Conservation (phyloP, 495 filamentous ascomycete species). For the Articulospora tetracladia region DNA sequence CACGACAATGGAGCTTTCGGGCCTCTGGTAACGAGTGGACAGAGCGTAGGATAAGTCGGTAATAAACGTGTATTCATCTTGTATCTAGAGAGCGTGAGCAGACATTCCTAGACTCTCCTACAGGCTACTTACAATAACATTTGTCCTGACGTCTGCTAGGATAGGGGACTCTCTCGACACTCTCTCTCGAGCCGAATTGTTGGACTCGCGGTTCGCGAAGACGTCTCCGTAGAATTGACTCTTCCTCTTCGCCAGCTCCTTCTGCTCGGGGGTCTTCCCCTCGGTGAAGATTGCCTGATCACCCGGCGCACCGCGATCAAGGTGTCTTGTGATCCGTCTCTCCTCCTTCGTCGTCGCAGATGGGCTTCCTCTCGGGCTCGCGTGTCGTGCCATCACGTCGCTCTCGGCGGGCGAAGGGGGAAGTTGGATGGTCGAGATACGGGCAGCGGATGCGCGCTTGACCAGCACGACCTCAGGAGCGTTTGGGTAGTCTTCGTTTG, state of each 20-base stretch:
- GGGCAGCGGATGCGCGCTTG: neutral
- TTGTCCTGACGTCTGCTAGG: constrained; percentile 79
- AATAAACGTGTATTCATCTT: constrained; percentile 65
- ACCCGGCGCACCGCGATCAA: constrained; percentile 26
- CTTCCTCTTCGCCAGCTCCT: constrained; percentile 31
- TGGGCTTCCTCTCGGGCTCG: constrained; percentile 1
- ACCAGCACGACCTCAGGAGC: neutral
- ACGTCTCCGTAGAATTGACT: constrained; percentile 57
- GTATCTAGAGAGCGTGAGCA: constrained; percentile 42
- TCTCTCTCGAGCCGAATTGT: constrained; percentile 50
- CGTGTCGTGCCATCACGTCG: constrained; percentile 7
- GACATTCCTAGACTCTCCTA: neutral
- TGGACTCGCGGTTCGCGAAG: constrained; percentile 50
- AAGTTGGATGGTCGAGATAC: neutral
- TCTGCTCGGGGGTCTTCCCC: constrained; percentile 24
- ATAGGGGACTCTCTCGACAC: constrained; percentile 65
- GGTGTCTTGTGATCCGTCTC: constrained; percentile 14
- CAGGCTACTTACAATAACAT: constrained; percentile 61
- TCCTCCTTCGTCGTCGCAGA: constrained; percentile 13
- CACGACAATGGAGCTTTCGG: constrained; percentile 68
- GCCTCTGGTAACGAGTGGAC: constrained; percentile 67
- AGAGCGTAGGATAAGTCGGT: constrained; percentile 65
- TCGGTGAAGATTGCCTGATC: constrained; percentile 21
- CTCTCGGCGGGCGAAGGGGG: constrained; percentile 24
- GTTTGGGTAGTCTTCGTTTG: neutral